Percentiles rank a stretch among this genome's conserved stretches.
Conservation (phyloP, 768 basidiomycete genomes). For the Chlorophyllum brunneum region DNA sequence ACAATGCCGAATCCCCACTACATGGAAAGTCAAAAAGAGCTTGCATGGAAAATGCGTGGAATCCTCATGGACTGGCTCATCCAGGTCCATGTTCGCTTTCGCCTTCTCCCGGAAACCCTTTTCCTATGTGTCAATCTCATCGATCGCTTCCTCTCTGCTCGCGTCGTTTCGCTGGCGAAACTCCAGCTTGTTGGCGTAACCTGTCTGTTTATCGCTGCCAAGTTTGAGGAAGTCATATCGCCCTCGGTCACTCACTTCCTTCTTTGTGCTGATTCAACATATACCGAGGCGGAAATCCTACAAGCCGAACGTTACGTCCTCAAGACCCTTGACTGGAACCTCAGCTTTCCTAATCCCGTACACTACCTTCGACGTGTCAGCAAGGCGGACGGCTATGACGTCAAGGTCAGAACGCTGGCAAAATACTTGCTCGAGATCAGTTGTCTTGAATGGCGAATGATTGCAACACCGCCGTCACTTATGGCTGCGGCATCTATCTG, state of each 20-base stretch:
- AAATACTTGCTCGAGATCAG: constrained; percentile 95
- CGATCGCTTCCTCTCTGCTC: constrained; percentile 74
- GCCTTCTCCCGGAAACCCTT: constrained; percentile 89
- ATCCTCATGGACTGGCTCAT: constrained; percentile 96
- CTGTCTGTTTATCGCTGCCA: constrained; percentile 89
- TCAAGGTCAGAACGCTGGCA: constrained; percentile 84
- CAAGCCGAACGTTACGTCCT: constrained; percentile 85
- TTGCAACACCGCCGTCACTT: constrained; percentile 78
- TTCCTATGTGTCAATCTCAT: constrained; percentile 95
- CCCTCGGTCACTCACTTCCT: constrained; percentile 90
- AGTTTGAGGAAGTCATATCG: constrained; percentile 94
- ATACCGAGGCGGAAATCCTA: constrained; percentile 74
- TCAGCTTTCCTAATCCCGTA: constrained; percentile 92
- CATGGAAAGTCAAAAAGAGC: constrained; percentile 91
- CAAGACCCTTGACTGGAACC: constrained; percentile 89
- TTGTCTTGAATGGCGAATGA: constrained; percentile 81
- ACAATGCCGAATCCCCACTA: constrained; percentile 93
- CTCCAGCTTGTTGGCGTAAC: constrained; percentile 95
- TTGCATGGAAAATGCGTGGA: constrained; percentile 95
- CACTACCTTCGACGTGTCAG: constrained; percentile 89
- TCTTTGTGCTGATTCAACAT: constrained; percentile 78
- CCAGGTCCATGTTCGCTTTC: constrained; percentile 91
- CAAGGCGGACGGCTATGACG: constrained; percentile 96
- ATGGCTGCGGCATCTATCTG: constrained; percentile 89
- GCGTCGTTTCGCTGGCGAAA: constrained; percentile 84